Base-by-base conservation (phyloP, 139 green algal species). In the Parachlorella kessleri region DNA sequence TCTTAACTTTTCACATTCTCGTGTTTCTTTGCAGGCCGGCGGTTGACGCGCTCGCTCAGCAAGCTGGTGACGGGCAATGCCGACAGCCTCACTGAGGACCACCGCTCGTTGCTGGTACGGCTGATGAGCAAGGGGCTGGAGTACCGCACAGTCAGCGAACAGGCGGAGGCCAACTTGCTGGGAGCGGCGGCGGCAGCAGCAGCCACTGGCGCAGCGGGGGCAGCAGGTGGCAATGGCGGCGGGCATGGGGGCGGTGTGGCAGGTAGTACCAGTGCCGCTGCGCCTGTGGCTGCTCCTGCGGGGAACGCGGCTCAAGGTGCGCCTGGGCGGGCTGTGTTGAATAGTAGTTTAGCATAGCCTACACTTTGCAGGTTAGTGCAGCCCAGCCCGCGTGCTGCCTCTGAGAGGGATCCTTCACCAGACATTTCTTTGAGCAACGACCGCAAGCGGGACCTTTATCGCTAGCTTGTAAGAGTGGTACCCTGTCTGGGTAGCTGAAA, bases 81-180 rank as follows among this genome's bases (percentile, higher is more conserved):
- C 64, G 42, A 41, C 40, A 73, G 64, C 66, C 66, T 81, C 26
- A 40, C 76, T 4, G 76, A 37, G 6, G 76, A 75, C 28, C 76
- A 81, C 35, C 66, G 65, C 23, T 35, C 59, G 48, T 66, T 81
- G 48, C 76, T 81, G 36, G 66, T 75, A 3, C 71, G 71, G 66
- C 66, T 81, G 76, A 70, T 81, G 66, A 81, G 76, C 76, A 33
- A 48, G 28, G 76, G 76, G 32, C n/a, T 81, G 76, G 76, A 81
- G 53, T 48, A 35, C 1, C 76, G 76, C n/a, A 37, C 48, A 1
- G 35, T 26, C 3, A 59, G 42, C 28, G 76, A 81, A 26, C 39
- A 70, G 53, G 76, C 53, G 9, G 63, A 69, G 26, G 18, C n/a
- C 26, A 23, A 69, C 63, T 23, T 33, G 3, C 32, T 42, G 48